phyloP scores from a whole-genome alignment of 768 basidiomycete genomes.

The Psilocybe sp. region DNA sequence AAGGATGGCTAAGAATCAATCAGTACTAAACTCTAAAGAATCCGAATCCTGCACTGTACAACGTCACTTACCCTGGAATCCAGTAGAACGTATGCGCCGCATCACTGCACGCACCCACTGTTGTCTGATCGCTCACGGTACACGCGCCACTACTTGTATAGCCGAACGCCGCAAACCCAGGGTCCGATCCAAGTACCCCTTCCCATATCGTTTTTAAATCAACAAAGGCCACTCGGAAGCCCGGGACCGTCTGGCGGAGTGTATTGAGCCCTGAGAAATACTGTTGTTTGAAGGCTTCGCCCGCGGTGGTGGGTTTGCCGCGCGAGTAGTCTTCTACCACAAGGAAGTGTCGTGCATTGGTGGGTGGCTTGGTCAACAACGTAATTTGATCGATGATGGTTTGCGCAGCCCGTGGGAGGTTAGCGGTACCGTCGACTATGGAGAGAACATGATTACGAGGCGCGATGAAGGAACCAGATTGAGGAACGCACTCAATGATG shows the following conservation, averaged over 20 bases:
- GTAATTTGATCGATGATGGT: conserved; percentile 37
- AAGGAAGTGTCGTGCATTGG: conserved; percentile 46
- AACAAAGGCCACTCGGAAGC: conserved; percentile 33
- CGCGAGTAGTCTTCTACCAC: conserved; percentile 52
- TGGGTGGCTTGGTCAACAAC: conserved; percentile 40
- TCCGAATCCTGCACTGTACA: too few relatives aligned
- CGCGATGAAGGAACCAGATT: background rate
- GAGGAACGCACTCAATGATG: background rate
- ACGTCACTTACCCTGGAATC: conserved; percentile 29
- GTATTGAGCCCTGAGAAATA: conserved; percentile 40
- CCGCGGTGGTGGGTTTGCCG: conserved; percentile 34
- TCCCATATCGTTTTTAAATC: conserved; percentile 47
- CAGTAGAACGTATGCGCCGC: conserved; percentile 53
- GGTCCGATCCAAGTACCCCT: conserved; percentile 34
- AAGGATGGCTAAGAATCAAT: conserved; percentile 32
- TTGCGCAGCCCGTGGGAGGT: conserved; percentile 31
- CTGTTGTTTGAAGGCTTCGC: conserved; percentile 43
- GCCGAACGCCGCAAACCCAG: conserved; percentile 48
- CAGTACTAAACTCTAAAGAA: too few relatives aligned
- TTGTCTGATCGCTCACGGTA: conserved; percentile 28
- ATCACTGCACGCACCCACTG: conserved; percentile 31
- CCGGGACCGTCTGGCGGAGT: conserved; percentile 15
- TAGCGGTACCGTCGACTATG: conserved; percentile 15
- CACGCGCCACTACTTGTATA: conserved; percentile 31
- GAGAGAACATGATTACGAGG: conserved; percentile 2